Evolutionary conservation across 306 rosid genomes (phyloP).

Genomic region (Canavalia gladiata): DNA sequence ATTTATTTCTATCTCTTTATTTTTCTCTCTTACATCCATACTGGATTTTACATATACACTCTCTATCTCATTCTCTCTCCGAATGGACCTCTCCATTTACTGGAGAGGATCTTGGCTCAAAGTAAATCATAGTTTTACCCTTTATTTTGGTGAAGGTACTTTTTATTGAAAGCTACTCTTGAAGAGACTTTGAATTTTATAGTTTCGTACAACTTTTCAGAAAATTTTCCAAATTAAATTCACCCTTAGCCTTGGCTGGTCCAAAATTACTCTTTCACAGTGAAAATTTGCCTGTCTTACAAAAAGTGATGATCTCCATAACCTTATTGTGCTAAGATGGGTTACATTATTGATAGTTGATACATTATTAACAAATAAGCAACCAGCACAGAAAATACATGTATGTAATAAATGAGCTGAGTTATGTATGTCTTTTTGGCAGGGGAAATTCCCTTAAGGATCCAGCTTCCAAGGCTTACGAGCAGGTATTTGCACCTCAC

Average conservation of each 20-base stretch:
- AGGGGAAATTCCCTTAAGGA: slow-evolving; percentile 85
- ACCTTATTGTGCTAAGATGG: slow-evolving; percentile 19
- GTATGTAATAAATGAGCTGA: slow-evolving; percentile 32
- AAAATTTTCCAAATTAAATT: background rate
- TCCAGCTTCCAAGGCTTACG: slow-evolving; percentile 93
- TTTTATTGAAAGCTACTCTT: background rate
- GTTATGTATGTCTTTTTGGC: slow-evolving; percentile 49
- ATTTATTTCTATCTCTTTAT: no score
- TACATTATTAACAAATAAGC: slow-evolving; percentile 19
- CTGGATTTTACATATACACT: no score
- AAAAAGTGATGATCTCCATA: background rate
- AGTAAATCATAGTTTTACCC: background rate
- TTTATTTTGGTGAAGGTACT: background rate
- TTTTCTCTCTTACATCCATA: no score
- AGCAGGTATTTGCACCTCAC: slow-evolving; percentile 80
- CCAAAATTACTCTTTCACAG: background rate
- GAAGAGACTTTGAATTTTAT: background rate
- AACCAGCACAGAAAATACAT: background rate
- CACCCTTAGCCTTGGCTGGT: slow-evolving; percentile 16
- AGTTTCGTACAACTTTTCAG: background rate
- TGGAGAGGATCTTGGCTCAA: no score
- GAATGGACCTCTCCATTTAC: no score
- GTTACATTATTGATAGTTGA: background rate
- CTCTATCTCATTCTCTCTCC: no score
- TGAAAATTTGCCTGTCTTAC: background rate